Conservation (phyloP, 1,139 yeast species). For the Meyerozyma carpophila region DNA sequence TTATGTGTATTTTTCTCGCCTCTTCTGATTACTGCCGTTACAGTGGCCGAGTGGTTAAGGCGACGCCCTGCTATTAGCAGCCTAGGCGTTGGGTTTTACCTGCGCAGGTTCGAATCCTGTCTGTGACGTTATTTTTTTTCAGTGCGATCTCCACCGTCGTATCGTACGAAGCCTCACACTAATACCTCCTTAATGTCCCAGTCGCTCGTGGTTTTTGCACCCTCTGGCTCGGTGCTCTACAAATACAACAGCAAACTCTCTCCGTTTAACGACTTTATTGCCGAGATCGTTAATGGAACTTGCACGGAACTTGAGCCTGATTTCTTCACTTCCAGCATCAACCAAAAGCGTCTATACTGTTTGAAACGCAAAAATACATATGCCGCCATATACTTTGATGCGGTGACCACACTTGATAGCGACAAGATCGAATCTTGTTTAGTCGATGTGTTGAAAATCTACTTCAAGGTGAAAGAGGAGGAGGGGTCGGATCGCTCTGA, state of each 20-base stretch:
- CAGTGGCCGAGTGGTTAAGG: constrained; percentile 33
- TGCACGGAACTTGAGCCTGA: constrained; percentile 27
- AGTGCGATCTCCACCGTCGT: not conserved
- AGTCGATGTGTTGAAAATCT: constrained; percentile 31
- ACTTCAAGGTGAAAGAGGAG: constrained; percentile 22
- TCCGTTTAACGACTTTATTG: constrained; percentile 39
- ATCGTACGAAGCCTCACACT: not conserved
- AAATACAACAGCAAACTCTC: constrained; percentile 32
- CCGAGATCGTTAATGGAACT: constrained; percentile 34
- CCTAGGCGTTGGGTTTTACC: constrained; percentile 13
- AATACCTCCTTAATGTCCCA: constrained; percentile 16
- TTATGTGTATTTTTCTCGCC: not conserved
- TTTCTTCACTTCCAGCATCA: constrained; percentile 28
- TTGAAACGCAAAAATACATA: constrained; percentile 24
- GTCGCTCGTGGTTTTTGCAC: constrained; percentile 29
- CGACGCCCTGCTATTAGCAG: constrained; percentile 25
- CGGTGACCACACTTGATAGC: constrained; percentile 36
- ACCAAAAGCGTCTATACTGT: constrained; percentile 34
- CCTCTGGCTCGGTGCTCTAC: constrained; percentile 35
- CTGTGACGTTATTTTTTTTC: not conserved
- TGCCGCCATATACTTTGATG: constrained; percentile 37
- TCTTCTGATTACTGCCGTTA: constrained; percentile 8
- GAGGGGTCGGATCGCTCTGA: constrained; percentile 4
- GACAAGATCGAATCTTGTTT: constrained; percentile 34
- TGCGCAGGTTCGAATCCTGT: constrained; percentile 4